Evolutionary conservation across 805 yeast genomes (phyloP), one percentile per base, ranked within the genome.

Genomic region (Ogataea parapolymorpha): DNA sequence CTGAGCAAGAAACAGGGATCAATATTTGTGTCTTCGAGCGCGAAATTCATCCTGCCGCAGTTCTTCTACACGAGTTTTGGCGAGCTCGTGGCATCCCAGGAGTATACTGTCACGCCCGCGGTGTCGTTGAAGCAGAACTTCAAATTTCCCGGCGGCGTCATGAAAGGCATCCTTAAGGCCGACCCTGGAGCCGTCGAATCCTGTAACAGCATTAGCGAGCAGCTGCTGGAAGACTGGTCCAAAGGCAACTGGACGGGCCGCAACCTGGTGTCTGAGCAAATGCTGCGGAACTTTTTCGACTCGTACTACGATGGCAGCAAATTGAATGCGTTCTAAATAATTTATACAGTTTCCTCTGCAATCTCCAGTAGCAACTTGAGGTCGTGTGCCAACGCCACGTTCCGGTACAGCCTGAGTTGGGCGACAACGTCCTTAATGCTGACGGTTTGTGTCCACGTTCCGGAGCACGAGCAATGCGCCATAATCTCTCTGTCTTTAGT

Each of bases 391-490:
- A 65, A 64, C 1, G 91, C 77, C 11, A 88, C 80, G 43, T 76
- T 79, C 16, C 65, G 65, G 58, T 74, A 86, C 0, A 79, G 70
- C 6, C 56, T 59, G 3, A 81, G 53, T 37, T 70, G 68, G 37
- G 65, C 64, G 13, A 67, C 61, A 6, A 88, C 55, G 0, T 70
- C 74, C 5, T 56, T 63, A 35, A 67, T 65, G 5, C 68, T 56
- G 15, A 80, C 59, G 0, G 85, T 78, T 35, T 77, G 81, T 4
- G 62, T 67, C 96, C 95, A 89, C 12, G 64, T 59, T 7, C 99
- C 99, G 0, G 99, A 91, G 59, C 99, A 93, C 15, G 75, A 64
- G 62, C 99, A 95, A 59, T 79, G 79, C 23, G 70, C 70, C 24
- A 88, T 74, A 75, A 93, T 70, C 47, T 82, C 81, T 51, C 77